These are phyloP conservation scores for Gossypium sturtianum DNA, from an alignment of 345 rosid species.

Conservation along the genomic window DNA sequence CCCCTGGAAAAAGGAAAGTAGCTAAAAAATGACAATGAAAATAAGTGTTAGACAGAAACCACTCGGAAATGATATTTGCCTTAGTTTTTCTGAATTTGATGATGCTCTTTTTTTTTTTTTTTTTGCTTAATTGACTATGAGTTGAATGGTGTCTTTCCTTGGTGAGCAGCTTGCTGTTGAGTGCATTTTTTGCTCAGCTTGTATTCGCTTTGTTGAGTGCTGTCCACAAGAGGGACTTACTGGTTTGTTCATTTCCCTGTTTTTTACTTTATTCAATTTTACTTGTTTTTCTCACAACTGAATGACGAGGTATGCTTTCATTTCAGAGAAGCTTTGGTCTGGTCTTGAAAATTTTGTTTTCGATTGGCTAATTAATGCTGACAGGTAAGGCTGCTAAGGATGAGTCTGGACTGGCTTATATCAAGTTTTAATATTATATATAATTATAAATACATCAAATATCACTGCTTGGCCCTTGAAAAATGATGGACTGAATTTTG, in stretches of 20 bases:
- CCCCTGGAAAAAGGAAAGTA: too few relatives aligned
- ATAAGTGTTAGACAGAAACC: neutral
- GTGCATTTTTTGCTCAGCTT: slow-evolving; percentile 1
- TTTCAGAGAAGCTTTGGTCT: neutral
- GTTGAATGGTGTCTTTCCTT: neutral
- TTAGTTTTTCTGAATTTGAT: neutral
- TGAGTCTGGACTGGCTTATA: neutral
- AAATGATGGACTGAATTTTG: neutral
- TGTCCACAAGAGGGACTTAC: neutral
- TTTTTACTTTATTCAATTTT: neutral
- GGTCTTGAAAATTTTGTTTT: neutral
- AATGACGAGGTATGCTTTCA: neutral
- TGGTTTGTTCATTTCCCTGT: neutral
- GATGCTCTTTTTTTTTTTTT: neutral
- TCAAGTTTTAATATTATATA: neutral
- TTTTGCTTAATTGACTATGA: neutral
- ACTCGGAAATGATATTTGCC: neutral
- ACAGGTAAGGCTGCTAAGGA: neutral
- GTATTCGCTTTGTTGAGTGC: neutral
- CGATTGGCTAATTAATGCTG: neutral
- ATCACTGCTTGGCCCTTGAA: neutral
- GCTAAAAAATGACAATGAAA: neutral
- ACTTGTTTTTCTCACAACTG: neutral
- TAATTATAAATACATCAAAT: too few relatives aligned
- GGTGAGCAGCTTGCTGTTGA: neutral